Evolutionary conservation across 2,329 filamentous ascomycete species (phyloP).

Genomic region (Aspergillus transmontanensis): DNA sequence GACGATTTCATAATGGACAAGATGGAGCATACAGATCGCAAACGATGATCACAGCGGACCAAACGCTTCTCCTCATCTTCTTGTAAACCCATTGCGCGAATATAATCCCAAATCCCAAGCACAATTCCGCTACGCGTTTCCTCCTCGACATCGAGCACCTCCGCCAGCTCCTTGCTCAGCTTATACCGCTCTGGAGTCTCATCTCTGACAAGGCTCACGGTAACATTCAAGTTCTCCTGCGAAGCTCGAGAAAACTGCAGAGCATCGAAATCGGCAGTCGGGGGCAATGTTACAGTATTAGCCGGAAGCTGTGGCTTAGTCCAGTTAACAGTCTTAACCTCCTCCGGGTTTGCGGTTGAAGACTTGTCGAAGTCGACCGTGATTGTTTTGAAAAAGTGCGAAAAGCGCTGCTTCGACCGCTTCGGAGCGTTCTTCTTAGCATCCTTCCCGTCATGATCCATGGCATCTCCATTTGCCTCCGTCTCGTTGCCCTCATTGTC

Average conservation of each 20-base stretch:
- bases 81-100: slow-evolving; percentile 79
- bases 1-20: neutral
- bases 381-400: slow-evolving; percentile 56
- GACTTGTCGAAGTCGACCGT: slow-evolving; percentile 55
- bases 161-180: slow-evolving; percentile 75
- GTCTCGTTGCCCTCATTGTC: slow-evolving; percentile 44
- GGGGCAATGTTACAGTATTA: slow-evolving; percentile 56
- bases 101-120: slow-evolving; percentile 94
- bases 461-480: slow-evolving; percentile 49
- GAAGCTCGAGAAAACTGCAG: slow-evolving; percentile 88
- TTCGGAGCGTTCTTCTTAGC: slow-evolving; percentile 32
- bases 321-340: slow-evolving; percentile 70
- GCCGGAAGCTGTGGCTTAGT: slow-evolving; percentile 69
- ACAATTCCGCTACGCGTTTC: slow-evolving; percentile 86
- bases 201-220: slow-evolving; percentile 80
- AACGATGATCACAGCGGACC: slow-evolving; percentile 82
- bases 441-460: slow-evolving; percentile 61
- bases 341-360: slow-evolving; percentile 43
- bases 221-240: slow-evolving; percentile 90
- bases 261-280: slow-evolving; percentile 81
- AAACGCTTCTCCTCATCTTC: slow-evolving; percentile 94
- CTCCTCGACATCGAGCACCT: slow-evolving; percentile 82
- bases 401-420: slow-evolving; percentile 45
- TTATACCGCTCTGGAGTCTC: slow-evolving; percentile 84
- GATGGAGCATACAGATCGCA: slow-evolving; percentile 67